Conservation (phyloP, 495 filamentous ascomycete genomes). For the Baudoinia panamericana region DNA sequence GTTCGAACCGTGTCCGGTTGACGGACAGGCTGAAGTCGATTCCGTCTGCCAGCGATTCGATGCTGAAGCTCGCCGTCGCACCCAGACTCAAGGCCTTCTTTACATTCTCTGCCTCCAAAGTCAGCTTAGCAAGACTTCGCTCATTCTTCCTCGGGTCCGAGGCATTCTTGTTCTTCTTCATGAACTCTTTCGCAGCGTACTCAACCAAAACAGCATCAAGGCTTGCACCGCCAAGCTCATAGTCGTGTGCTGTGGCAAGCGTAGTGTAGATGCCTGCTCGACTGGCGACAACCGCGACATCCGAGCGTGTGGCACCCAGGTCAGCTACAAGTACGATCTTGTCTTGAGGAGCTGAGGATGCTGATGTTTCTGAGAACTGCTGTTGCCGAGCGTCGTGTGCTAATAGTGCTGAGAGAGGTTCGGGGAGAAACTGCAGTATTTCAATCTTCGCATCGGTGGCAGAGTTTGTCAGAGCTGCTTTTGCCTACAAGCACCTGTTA, state of each 20-base stretch:
- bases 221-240: conserved; percentile 68
- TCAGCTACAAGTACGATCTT: conserved; percentile 89
- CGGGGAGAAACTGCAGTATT: conserved; percentile 81
- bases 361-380: conserved; percentile 30
- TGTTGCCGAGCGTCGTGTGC: conserved; percentile 85
- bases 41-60: conserved; percentile 77
- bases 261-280: conserved; percentile 95
- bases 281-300: conserved; percentile 78
- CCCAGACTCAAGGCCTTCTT: conserved; percentile 84
- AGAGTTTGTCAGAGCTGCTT: conserved; percentile 60
- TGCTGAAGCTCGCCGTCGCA: conserved; percentile 73
- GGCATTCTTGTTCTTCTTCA: conserved; percentile 72
- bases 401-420: conserved; percentile 82
- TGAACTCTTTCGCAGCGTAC: conserved; percentile 95
- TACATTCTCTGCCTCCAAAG: conserved; percentile 75
- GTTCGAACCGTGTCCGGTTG: conserved; percentile 86
- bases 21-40: conserved; percentile 82
- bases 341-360: conserved; percentile 34
- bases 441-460: conserved; percentile 75
- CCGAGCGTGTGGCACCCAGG: conserved; percentile 81
- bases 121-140: conserved; percentile 77
- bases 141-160: conserved; percentile 67
- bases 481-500: too few relatives aligned
- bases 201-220: conserved; percentile 85
- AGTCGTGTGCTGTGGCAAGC: conserved; percentile 87